Evolutionary conservation across 2,329 filamentous ascomycete species (phyloP).

Genomic region (Ophiostoma tasmaniense): DNA sequence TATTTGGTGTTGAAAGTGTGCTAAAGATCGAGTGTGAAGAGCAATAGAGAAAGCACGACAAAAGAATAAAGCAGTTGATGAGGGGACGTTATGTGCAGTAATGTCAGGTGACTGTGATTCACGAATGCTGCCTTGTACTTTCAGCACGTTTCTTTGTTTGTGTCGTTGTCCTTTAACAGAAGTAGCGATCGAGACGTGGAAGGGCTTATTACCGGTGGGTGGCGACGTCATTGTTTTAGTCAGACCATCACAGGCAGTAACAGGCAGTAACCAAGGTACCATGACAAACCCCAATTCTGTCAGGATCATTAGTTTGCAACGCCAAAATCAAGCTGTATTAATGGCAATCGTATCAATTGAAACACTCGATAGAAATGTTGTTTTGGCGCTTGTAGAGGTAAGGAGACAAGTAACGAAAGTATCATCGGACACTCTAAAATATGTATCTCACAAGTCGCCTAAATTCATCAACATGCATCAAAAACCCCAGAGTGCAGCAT

Average conservation of each 20-base stretch:
- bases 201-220: constrained; percentile 3
- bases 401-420: too few species aligned
- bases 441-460: too few species aligned
- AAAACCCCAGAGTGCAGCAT: too few species aligned
- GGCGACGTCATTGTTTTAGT: constrained; percentile 18
- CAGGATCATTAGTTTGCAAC: not conserved
- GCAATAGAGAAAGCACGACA: not conserved
- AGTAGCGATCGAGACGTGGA: not conserved
- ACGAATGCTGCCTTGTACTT: not conserved
- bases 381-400: not conserved
- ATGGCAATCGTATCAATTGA: too few species aligned
- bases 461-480: not conserved
- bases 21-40: not conserved
- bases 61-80: not conserved
- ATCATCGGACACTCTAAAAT: too few species aligned
- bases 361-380: not conserved
- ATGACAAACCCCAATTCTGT: not conserved
- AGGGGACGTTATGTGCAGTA: not conserved
- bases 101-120: constrained; percentile 1
- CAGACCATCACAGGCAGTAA: not conserved
- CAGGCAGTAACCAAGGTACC: not conserved
- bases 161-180: not conserved
- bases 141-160: not conserved
- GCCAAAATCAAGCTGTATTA: not conserved
- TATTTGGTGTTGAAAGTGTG: not conserved